These are phyloP conservation scores for Pseudomonodictys pantanalensis DNA, from an alignment of 495 filamentous ascomycete species.

Conservation along the genomic window DNA sequence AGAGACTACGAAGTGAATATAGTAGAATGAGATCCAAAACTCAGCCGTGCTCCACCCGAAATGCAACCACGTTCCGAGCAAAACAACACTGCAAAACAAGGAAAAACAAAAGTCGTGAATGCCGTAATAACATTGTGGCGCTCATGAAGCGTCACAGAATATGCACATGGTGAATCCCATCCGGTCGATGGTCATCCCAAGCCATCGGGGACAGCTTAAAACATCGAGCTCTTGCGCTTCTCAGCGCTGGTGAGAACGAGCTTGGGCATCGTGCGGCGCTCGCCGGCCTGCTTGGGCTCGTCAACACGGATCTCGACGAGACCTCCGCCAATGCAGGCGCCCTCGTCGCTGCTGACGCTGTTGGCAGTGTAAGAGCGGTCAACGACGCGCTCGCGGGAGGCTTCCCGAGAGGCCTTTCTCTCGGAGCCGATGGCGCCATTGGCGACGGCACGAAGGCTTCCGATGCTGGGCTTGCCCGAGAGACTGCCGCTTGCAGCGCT, in stretches of 20 bases:
- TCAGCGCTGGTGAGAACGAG: slow-evolving; percentile 84
- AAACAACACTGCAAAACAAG: slow-evolving; percentile 2
- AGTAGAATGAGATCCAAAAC: slow-evolving; percentile 11
- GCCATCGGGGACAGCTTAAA: slow-evolving; percentile 36
- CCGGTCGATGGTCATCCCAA: slow-evolving; percentile 9
- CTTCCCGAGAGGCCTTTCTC: slow-evolving; percentile 51
- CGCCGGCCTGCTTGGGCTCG: slow-evolving; percentile 50
- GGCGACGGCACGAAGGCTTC: slow-evolving; percentile 73
- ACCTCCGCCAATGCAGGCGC: slow-evolving; percentile 52
- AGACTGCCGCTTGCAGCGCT: slow-evolving; percentile 78
- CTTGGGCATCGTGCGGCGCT: slow-evolving; percentile 76
- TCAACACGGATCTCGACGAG: slow-evolving; percentile 50
- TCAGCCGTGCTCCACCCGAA: background rate
- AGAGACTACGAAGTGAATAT: slow-evolving; percentile 23
- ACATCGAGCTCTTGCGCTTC: slow-evolving; percentile 79
- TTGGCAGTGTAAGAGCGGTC: slow-evolving; percentile 57
- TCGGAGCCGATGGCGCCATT: slow-evolving; percentile 85
- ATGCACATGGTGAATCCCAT: slow-evolving; percentile 23
- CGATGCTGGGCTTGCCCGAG: slow-evolving; percentile 73
- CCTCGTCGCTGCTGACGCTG: slow-evolving; percentile 61
- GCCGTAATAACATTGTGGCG: slow-evolving; percentile 29
- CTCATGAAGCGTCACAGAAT: slow-evolving; percentile 12
- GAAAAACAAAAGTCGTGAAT: slow-evolving; percentile 28
- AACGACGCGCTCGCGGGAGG: slow-evolving; percentile 55
- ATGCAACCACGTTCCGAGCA: slow-evolving; percentile 8